Evolutionary conservation across 371 early-diverging fungal species (phyloP), one percentile per base, ranked within the genome.

Genomic region (Lichtheimia hyalospora): DNA sequence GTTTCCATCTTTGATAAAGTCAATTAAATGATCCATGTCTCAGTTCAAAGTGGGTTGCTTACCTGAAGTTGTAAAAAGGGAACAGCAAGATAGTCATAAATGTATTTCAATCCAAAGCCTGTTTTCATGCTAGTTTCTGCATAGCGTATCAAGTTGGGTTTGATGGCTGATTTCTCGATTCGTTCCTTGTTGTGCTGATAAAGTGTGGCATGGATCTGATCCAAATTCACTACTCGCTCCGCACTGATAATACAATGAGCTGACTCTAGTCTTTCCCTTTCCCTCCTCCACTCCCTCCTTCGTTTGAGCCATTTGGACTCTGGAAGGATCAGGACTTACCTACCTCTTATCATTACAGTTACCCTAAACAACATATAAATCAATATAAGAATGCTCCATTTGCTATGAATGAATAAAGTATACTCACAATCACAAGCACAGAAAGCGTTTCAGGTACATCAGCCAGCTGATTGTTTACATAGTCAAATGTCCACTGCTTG

Each of bases 401-500:
- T 12, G 8, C 6, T 14, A 34, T n/a, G 5, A 40, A 0, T 16
- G 4, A 14, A 13, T 13, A 25, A 64, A 12, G 49, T 42, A 41
- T 23, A 67, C 77, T 60, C 79, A 80, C 86, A 62, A 88, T 60
- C 1, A 88, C 73, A 25, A 88, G 64, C 3, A 86, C 77, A 6
- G 85, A 64, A 24, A 85, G 61, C n/a, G 64, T 72, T n/a, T 67
- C 70, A 14, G 88, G 88, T n/a, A 84, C 74, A n/a, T 71, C 61
- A 21, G 52, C 61, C n/a, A 85, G 60, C 16, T 83, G 74, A 10
- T 73, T 76, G 16, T 70, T 69, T 0, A 77, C 83, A 64, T 86
- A 88, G 25, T 85, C 84, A 63, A 86, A 82, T 6, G 88, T 86
- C 86, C 86, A 86, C 27, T 74, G 78, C 44, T 86, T 86, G 15